Evolutionary conservation across 495 filamentous ascomycete species (phyloP).

Genomic region (Chaetomium fimeti): DNA sequence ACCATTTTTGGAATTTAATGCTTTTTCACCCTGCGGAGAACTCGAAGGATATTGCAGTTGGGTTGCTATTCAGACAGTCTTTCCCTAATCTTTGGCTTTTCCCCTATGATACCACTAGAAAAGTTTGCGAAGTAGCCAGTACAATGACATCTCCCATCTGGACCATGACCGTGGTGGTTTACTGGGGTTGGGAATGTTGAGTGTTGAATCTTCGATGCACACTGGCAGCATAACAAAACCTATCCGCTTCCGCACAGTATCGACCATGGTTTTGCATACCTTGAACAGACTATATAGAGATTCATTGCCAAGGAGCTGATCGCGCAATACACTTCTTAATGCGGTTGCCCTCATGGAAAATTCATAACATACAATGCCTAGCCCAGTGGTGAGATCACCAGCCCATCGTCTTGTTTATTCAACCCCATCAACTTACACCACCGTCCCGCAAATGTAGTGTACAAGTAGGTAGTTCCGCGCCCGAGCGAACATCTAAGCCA

Average conservation of each 20-base stretch:
- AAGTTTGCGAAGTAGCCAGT: conserved; percentile 22
- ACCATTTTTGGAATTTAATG: conserved; percentile 20
- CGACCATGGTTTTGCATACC: too few relatives aligned
- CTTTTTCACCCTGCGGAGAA: conserved; percentile 10
- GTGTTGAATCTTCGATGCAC: too few relatives aligned
- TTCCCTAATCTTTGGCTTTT: conserved; percentile 19
- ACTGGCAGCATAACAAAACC: too few relatives aligned
- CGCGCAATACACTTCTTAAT: too few relatives aligned
- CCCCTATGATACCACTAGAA: conserved; percentile 32
- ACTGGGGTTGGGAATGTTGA: too few relatives aligned
- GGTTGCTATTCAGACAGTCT: not conserved
- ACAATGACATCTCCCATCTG: conserved; percentile 4
- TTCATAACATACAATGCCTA: not conserved
- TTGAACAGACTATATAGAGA: too few relatives aligned
- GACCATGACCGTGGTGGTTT: not conserved
- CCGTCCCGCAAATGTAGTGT: not conserved
- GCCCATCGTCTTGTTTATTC: not conserved
- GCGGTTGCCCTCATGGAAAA: not conserved
- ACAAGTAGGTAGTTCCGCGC: not conserved
- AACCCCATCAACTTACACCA: not conserved
- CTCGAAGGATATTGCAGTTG: not conserved
- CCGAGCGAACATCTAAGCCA: not conserved
- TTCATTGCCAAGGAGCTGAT: too few relatives aligned
- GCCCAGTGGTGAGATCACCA: not conserved
- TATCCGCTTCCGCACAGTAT: too few relatives aligned